Percentiles rank a stretch among this genome's conserved stretches.
Conservation (phyloP, 1,139 yeast genomes). For the Yamadazyma pseudoaaseri region DNA sequence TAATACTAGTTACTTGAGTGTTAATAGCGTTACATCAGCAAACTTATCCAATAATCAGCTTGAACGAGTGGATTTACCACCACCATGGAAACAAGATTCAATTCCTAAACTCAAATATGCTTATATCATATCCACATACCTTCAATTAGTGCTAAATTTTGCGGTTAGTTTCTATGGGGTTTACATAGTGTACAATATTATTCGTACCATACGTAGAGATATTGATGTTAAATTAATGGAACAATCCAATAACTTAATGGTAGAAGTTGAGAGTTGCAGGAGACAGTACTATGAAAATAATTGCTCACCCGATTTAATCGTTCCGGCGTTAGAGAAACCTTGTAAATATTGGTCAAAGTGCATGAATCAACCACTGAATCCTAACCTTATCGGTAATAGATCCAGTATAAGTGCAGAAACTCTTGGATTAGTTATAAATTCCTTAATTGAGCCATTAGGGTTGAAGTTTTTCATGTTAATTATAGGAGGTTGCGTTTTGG, state of each 20-base stretch:
- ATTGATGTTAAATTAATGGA: constrained; percentile 47
- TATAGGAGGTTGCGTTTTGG: constrained; percentile 24
- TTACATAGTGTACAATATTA: constrained; percentile 40
- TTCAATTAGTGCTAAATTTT: constrained; percentile 52
- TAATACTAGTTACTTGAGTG: constrained; percentile 9
- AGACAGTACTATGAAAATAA: constrained; percentile 51
- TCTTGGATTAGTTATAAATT: constrained; percentile 59
- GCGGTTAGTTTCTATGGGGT: constrained; percentile 42
- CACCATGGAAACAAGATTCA: constrained; percentile 46
- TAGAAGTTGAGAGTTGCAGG: constrained; percentile 49
- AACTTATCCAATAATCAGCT: constrained; percentile 1
- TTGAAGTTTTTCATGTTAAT: constrained; percentile 50
- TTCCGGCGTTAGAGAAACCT: constrained; percentile 55
- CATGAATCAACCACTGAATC: constrained; percentile 55
- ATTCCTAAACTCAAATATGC: constrained; percentile 43
- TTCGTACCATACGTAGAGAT: constrained; percentile 51
- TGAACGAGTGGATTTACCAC: constrained; percentile 30
- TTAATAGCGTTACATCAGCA: constrained; percentile 5
- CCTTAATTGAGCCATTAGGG: constrained; percentile 65
- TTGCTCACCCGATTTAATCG: constrained; percentile 56
- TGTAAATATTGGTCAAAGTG: constrained; percentile 65
- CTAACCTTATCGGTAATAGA: constrained; percentile 39
- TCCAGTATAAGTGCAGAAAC: constrained; percentile 63
- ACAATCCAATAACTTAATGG: constrained; percentile 33
- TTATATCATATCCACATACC: constrained; percentile 55